A percentile compares a stretch with the other conserved stretches of the same genome.
Conservation (phyloP, 768 basidiomycete species). For the Lactifluus subvellereus region DNA sequence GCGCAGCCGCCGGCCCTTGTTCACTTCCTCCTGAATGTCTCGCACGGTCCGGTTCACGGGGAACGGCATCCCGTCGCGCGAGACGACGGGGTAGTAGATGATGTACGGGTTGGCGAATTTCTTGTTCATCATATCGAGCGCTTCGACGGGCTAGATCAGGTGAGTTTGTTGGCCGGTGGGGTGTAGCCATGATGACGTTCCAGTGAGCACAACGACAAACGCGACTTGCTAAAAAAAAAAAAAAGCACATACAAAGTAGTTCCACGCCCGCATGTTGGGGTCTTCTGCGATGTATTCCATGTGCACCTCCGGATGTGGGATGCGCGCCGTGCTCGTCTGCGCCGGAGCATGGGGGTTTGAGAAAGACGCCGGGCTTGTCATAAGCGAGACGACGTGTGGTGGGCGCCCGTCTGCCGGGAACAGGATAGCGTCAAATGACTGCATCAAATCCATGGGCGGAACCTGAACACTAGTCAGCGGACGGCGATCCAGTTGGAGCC, state of each 20-base stretch:
- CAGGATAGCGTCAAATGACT: conserved; percentile 63
- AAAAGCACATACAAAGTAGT: conserved; percentile 50
- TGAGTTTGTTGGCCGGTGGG: too few relatives aligned
- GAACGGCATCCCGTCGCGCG: conserved; percentile 77
- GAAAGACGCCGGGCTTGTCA: conserved; percentile 52
- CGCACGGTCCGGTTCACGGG: conserved; percentile 71
- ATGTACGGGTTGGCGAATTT: conserved; percentile 77
- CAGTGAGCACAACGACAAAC: not conserved
- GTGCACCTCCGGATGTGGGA: conserved; percentile 79
- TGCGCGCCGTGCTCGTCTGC: conserved; percentile 40
- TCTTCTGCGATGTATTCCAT: conserved; percentile 84
- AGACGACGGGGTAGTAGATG: conserved; percentile 69
- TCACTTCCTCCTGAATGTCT: conserved; percentile 57
- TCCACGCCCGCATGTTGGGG: conserved; percentile 62
- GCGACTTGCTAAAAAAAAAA: not conserved
- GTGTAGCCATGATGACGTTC: not conserved
- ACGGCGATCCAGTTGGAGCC: conserved; percentile 11
- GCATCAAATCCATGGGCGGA: conserved; percentile 54
- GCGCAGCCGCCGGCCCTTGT: conserved; percentile 36
- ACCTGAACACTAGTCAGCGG: conserved; percentile 23
- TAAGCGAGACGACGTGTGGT: conserved; percentile 64
- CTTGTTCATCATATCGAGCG: conserved; percentile 73
- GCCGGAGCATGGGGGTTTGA: conserved; percentile 21
- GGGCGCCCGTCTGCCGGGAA: conserved; percentile 77
- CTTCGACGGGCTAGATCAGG: conserved; percentile 53